Base-by-base conservation (phyloP, 768 basidiomycete species). In the Pisolithus marmoratus region DNA sequence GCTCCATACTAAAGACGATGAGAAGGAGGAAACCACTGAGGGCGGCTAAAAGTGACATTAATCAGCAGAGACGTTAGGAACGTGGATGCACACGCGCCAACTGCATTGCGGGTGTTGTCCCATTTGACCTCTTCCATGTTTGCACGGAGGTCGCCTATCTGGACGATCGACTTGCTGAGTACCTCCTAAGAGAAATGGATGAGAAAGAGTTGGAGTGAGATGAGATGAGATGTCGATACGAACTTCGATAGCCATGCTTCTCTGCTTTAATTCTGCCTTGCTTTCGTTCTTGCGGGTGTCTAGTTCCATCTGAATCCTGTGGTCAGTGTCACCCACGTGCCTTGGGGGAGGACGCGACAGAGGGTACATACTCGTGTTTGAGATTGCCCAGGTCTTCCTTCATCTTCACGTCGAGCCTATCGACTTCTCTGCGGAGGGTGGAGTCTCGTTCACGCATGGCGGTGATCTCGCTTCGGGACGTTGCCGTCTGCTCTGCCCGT, bases 301-400 rank as follows among this genome's bases (percentile, higher is more conserved):
- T 54, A 97, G 76, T 51, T 99, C 96, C 84, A 98, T 93, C 68
- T 97, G 94, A 47, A 94, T 90, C 62, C 94, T 96, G 54, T 34
- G 2, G 29, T 50, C 40, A n/a, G 46, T 41, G 47, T 14, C 26
- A 15, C 37, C 48, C 27, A 42, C 29, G 29, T 46, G 55, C 47
- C 7, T n/a, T 15, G 37, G 4, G 22, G 14, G 12, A 14, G 38
- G 31, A 2, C 19, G 45, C 4, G 4, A 38, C 41, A 8, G 24
- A 22, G 29, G 37, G 40, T 43, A 81, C 87, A 50, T 58, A 95
- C 94, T 98, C 94, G 62, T 97, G 94, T 69, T 90, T 93, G 59
- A 99, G 74, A 42, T 80, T 87, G 15, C 80, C 83, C 22, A 98
- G 71, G 56, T 94, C 91, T 67, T 96, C 93, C 71, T 94, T 95